Percentiles rank a stretch among this genome's conserved stretches.
Conservation (phyloP, 192 early-diverging fungal species). For the Haplosporangium gracile region DNA sequence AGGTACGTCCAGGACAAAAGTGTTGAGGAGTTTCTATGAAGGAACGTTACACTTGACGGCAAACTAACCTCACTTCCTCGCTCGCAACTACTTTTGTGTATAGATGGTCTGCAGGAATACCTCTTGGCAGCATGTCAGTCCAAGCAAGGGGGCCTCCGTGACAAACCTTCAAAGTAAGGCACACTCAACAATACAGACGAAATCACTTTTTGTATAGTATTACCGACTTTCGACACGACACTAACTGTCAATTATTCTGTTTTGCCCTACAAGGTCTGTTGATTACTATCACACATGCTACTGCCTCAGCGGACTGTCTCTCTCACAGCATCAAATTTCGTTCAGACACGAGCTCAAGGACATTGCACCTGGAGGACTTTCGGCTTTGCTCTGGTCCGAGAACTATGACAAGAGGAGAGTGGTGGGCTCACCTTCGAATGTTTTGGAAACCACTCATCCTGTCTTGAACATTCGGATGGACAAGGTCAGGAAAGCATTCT, state of each 20-base stretch:
- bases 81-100: not conserved
- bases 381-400: conserved; percentile 58
- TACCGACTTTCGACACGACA: not conserved
- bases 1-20: conserved; percentile 19
- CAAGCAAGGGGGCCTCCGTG: conserved; percentile 83
- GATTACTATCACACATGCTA: conserved; percentile 99
- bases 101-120: conserved; percentile 89
- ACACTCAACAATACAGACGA: not conserved
- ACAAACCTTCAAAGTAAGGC: conserved; percentile 90
- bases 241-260: conserved; percentile 1
- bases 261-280: conserved; percentile 63
- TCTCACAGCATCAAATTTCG: conserved; percentile 80
- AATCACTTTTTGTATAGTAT: not conserved
- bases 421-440: conserved; percentile 65
- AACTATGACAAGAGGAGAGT: conserved; percentile 42
- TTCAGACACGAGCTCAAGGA: conserved; percentile 49
- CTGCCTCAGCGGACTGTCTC: conserved; percentile 86
- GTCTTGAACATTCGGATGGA: conserved; percentile 75
- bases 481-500: conserved; percentile 59
- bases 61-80: not conserved
- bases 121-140: conserved; percentile 89
- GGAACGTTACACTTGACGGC: no score
- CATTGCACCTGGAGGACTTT: conserved; percentile 47
- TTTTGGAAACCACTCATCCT: conserved; percentile 77
- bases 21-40: not conserved